Conservation (phyloP, 805 yeast species). For the Metschnikowia corniflorae region DNA sequence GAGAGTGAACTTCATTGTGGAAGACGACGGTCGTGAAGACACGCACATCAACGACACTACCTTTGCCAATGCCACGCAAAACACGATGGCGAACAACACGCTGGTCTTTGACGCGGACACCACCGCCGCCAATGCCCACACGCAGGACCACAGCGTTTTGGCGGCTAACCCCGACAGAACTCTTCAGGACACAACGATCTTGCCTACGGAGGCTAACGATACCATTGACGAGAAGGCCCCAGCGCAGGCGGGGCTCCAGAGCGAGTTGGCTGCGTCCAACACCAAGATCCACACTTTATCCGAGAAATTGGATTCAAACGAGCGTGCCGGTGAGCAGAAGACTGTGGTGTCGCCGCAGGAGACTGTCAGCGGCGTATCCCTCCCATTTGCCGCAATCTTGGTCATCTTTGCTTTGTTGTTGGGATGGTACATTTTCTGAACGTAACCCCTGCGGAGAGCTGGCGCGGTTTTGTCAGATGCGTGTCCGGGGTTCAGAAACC, state of each 20-base stretch:
- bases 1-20: conserved; percentile 53
- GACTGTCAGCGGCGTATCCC: conserved; percentile 48
- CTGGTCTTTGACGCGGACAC: conserved; percentile 15
- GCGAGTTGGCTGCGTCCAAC: conserved; percentile 38
- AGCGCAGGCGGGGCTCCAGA: conserved; percentile 13
- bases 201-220: conserved; percentile 9
- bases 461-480: too few species aligned
- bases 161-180: conserved; percentile 6
- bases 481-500: too few species aligned
- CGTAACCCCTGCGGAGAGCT: too few species aligned
- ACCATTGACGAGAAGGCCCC: conserved; percentile 17
- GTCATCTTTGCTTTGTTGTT: conserved; percentile 52
- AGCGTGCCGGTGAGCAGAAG: conserved; percentile 16
- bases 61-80: conserved; percentile 20
- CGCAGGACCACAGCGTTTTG: conserved; percentile 6
- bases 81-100: conserved; percentile 16
- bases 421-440: conserved; percentile 74
- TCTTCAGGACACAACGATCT: conserved; percentile 5
- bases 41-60: conserved; percentile 17
- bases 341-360: conserved; percentile 20
- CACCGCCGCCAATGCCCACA: conserved; percentile 13
- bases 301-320: conserved; percentile 43
- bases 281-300: conserved; percentile 41
- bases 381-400: conserved; percentile 49
- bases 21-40: conserved; percentile 22